Conservation (phyloP, 768 basidiomycete genomes). For the Hydnum rufescens region DNA sequence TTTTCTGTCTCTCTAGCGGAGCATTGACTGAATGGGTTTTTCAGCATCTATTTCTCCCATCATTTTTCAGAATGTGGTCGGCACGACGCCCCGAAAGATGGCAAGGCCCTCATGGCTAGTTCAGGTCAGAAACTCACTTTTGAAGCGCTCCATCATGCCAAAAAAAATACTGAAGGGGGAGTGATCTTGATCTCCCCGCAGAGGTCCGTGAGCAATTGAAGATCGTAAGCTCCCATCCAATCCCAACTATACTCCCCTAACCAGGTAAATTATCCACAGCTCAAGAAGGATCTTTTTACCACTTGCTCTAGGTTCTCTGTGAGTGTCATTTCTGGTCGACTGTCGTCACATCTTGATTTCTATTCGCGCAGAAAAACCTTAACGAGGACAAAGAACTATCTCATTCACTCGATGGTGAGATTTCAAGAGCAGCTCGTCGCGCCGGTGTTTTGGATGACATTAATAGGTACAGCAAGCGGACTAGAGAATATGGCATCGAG, state of each 20-base stretch:
- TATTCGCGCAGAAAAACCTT: slow-evolving; percentile 55
- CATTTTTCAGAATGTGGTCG: slow-evolving; percentile 50
- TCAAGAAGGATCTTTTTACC: slow-evolving; percentile 63
- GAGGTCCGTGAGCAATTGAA: slow-evolving; percentile 37
- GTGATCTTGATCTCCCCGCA: slow-evolving; percentile 54
- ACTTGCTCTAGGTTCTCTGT: slow-evolving; percentile 64
- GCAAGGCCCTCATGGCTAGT: slow-evolving; percentile 44
- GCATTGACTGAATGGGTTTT: slow-evolving; percentile 42
- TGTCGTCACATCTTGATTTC: not conserved
- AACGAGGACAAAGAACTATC: slow-evolving; percentile 55
- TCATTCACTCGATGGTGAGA: slow-evolving; percentile 1
- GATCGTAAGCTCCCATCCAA: slow-evolving; percentile 9
- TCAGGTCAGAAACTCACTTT: slow-evolving; percentile 35
- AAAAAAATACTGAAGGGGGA: slow-evolving; percentile 64
- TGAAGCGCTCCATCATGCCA: slow-evolving; percentile 59
- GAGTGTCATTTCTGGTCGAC: slow-evolving; percentile 16
- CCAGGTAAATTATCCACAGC: too few species aligned
- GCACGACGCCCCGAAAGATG: slow-evolving; percentile 45
- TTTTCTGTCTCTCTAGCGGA: too few species aligned
- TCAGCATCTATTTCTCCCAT: slow-evolving; percentile 69
- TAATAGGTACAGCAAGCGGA: slow-evolving; percentile 52
- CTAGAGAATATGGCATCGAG: slow-evolving; percentile 28
- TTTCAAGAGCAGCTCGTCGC: not conserved
- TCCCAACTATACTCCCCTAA: not conserved
- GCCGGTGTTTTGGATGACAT: slow-evolving; percentile 31